Conservation (phyloP, 192 early-diverging fungal species). For the Rhizophagus clarus region DNA sequence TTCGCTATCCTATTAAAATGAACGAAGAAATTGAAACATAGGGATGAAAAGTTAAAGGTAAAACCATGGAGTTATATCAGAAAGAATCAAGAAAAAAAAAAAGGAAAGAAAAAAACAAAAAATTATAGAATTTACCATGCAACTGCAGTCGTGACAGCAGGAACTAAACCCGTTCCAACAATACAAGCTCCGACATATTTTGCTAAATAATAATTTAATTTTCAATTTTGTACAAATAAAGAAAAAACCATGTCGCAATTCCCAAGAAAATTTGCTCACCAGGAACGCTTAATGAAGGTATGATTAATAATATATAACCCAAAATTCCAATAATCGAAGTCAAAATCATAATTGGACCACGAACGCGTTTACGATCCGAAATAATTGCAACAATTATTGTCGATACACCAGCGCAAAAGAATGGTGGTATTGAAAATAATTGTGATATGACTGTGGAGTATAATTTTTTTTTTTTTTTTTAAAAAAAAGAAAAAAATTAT, state of each 20-base stretch:
- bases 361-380: not conserved
- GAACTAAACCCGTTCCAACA: not conserved
- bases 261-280: not conserved
- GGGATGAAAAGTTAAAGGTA: slow-evolving; percentile 40
- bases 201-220: slow-evolving; percentile 17
- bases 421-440: slow-evolving; percentile 34
- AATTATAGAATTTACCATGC: slow-evolving; percentile 48
- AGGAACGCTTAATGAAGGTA: not conserved
- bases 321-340: not conserved
- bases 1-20: slow-evolving; percentile 65
- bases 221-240: slow-evolving; percentile 1
- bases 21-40: slow-evolving; percentile 49
- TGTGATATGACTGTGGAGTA: slow-evolving; percentile 5
- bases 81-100: slow-evolving; percentile 36
- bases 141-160: slow-evolving; percentile 33
- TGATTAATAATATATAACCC: slow-evolving; percentile 10
- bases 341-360: slow-evolving; percentile 6
- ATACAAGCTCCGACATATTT: slow-evolving; percentile 19
- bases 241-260: not conserved
- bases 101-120: slow-evolving; percentile 40
- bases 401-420: slow-evolving; percentile 34
- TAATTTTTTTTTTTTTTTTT: slow-evolving; percentile 8
- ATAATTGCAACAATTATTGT: not conserved
- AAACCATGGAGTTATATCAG: slow-evolving; percentile 32
- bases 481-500: not conserved